A percentile compares a stretch with the other conserved stretches of the same genome.
Evolutionary conservation across 2,329 filamentous ascomycete species (phyloP).

Genomic region (Sclerotinia trifoliorum): DNA sequence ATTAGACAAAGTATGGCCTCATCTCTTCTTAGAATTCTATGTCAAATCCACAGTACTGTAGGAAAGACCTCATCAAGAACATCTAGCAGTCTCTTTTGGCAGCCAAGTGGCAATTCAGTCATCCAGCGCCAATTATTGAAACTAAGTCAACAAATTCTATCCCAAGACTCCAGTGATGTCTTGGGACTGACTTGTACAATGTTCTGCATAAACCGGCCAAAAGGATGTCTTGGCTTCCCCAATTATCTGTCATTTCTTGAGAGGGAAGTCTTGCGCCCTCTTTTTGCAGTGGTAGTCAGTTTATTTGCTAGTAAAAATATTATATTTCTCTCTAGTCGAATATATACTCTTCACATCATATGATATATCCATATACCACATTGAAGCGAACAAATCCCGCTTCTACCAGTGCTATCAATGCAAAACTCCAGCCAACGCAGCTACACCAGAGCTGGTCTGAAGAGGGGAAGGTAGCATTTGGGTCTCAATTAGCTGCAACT

Average conservation of each 20-base stretch:
- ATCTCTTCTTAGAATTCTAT: background rate
- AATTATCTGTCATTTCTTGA: background rate
- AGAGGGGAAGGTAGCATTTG: conserved; percentile 22
- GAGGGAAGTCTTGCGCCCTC: background rate
- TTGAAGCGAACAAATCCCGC: background rate
- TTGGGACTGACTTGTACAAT: background rate
- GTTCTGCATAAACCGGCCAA: background rate
- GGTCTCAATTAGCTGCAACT: conserved; percentile 16
- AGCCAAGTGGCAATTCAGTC: background rate
- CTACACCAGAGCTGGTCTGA: conserved; percentile 11
- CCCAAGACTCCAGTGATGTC: background rate
- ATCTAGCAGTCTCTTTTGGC: background rate
- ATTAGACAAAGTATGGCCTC: background rate
- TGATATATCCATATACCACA: background rate
- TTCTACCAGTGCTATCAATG: background rate
- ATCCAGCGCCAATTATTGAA: background rate
- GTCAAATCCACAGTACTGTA: background rate
- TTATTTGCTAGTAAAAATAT: background rate
- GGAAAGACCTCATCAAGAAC: background rate
- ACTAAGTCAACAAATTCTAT: background rate
- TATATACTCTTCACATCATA: background rate
- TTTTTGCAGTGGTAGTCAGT: background rate
- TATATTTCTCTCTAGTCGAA: background rate
- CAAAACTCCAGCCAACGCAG: background rate
- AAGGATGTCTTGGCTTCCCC: background rate